Base-by-base conservation (phyloP, 768 basidiomycete genomes). In the Sutorius australiensis region DNA sequence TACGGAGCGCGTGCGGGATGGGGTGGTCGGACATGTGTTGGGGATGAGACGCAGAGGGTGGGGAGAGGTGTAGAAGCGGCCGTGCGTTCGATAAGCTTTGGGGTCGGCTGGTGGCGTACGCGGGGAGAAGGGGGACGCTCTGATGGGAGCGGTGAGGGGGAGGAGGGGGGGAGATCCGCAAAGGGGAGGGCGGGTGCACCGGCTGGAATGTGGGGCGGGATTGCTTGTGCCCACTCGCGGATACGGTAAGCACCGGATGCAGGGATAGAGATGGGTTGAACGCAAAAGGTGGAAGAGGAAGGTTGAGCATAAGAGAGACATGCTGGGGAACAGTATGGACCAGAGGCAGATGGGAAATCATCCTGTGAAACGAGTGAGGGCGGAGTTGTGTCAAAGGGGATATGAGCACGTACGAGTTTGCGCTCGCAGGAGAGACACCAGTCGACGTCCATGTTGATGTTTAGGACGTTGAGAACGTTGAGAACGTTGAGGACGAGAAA, bases 361-460 rank as follows among this genome's bases (percentile, higher is more conserved):
- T 63, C 56, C 61, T 67, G 65, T 53, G 57, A 33, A n/a, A 36
- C 2, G 1, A 0, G 40, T 51, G 17, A 51, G 51, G 5, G 24
- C 30, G 32, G 40, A 48, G 6, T 7, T 31, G 21, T 55, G 36
- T 24, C 4, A 32, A 34, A 10, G n/a, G 16, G 40, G 6, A 55
- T n/a, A 36, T 31, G 32, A 36, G 21, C 0, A 79, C 81, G 34
- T 66, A 81, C 86, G 57, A 84, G 68, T 59, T 76, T 79, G 57
- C 77, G 75, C 58, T 77, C 75, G 74, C 87, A 89, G 50, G 75
- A 73, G 59, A 88, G 73, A 66, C 87, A 89, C 83, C 83, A 86
- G 73, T 86, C 80, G 58, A 79, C 77, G 69, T 86, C 85, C 78
- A 85, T 81, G 61, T 70, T 67, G 1, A 3, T 11, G 39, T 14